Evolutionary conservation across 495 filamentous ascomycete genomes (phyloP).

Genomic region (Lasiosphaeris hirsuta): DNA sequence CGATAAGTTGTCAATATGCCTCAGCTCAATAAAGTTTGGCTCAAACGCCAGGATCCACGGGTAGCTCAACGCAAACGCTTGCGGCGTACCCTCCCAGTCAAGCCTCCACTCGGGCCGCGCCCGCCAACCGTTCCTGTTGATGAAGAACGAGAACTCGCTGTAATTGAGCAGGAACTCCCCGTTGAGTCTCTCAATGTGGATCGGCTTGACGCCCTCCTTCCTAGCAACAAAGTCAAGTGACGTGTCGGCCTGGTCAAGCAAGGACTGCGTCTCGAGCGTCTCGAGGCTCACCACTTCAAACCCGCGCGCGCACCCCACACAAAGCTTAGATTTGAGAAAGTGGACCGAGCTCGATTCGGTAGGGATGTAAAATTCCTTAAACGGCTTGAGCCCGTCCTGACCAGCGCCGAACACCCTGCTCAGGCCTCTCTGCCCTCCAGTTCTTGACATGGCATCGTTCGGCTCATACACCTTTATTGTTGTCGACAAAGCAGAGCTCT

Average conservation of each 20-base stretch:
- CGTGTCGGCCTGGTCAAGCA: slow-evolving; percentile 97
- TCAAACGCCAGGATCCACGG: slow-evolving; percentile 98
- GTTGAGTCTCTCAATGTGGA: slow-evolving; percentile 94
- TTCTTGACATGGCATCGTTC: slow-evolving; percentile 82
- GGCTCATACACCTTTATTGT: slow-evolving; percentile 98
- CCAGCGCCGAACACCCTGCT: slow-evolving; percentile 91
- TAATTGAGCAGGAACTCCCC: slow-evolving; percentile 98
- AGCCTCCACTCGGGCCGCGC: slow-evolving; percentile 95
- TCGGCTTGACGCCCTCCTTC: slow-evolving; percentile 90
- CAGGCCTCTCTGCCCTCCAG: slow-evolving; percentile 87
- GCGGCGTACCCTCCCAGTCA: slow-evolving; percentile 92
- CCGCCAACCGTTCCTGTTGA: slow-evolving; percentile 97
- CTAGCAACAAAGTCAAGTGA: slow-evolving; percentile 93
- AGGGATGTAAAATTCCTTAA: slow-evolving; percentile 99
- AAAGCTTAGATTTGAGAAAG: slow-evolving; percentile 94
- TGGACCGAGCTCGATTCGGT: slow-evolving; percentile 95
- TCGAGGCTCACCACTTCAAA: slow-evolving; percentile 98
- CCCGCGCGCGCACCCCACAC: slow-evolving; percentile 89
- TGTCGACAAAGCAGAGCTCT: slow-evolving; percentile 80
- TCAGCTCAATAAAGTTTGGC: slow-evolving; percentile 96
- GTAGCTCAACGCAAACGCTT: slow-evolving; percentile 85
- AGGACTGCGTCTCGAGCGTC: slow-evolving; percentile 92
- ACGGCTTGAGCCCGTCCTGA: slow-evolving; percentile 90
- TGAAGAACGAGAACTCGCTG: slow-evolving; percentile 97
- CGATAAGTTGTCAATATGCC: slow-evolving; percentile 87